phyloP scores from a whole-genome alignment of 768 basidiomycete genomes.

The Lactifluus rugatus region DNA sequence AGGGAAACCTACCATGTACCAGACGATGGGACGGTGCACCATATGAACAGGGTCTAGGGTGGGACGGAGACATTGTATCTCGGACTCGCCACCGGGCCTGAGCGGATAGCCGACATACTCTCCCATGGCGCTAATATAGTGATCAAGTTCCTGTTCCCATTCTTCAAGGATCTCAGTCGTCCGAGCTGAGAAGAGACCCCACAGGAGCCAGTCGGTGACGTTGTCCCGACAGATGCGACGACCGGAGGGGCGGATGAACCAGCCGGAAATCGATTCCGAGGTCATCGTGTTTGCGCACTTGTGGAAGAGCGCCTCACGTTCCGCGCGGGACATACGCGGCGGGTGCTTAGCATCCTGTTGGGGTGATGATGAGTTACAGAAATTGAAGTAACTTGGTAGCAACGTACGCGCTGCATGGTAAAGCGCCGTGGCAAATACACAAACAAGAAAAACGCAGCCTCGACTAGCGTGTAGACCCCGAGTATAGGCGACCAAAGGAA shows the following conservation, averaged over 20 bases:
- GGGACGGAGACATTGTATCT: constrained; percentile 38
- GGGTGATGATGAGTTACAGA: background rate
- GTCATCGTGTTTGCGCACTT: constrained; percentile 30
- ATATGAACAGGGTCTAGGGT: constrained; percentile 49
- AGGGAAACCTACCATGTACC: constrained; percentile 42
- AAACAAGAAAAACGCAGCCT: constrained; percentile 40
- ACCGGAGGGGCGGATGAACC: constrained; percentile 37
- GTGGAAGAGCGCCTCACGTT: constrained; percentile 41
- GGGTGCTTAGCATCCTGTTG: constrained; percentile 28
- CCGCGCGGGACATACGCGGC: constrained; percentile 30
- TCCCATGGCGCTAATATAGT: constrained; percentile 37
- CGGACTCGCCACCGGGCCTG: constrained; percentile 31
- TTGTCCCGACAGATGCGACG: constrained; percentile 36
- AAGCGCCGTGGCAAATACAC: constrained; percentile 40
- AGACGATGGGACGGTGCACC: constrained; percentile 50
- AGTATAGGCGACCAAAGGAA: constrained; percentile 27
- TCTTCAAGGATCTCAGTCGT: constrained; percentile 26
- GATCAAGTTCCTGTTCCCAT: constrained; percentile 43
- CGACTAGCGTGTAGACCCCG: constrained; percentile 31
- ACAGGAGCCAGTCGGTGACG: constrained; percentile 51
- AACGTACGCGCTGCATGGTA: constrained; percentile 41
- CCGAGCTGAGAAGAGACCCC: constrained; percentile 47
- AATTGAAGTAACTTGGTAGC: too few species aligned
- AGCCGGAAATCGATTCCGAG: constrained; percentile 34
- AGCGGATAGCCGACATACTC: constrained; percentile 32